phyloP scores from a whole-genome alignment of 257 asterid species.

The Apocynum venetum region DNA sequence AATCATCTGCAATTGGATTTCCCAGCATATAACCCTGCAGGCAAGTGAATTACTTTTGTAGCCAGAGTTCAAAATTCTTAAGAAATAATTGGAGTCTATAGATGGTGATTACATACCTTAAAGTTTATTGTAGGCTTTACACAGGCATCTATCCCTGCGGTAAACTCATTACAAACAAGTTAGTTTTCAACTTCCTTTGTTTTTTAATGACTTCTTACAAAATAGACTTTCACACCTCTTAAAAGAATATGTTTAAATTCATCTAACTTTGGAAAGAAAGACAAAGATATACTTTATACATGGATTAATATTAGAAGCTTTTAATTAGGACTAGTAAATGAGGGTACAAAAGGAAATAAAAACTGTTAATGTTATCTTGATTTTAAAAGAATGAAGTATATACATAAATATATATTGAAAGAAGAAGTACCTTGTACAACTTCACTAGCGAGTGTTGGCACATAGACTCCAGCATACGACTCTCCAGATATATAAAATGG shows the following conservation, averaged over 20 bases:
- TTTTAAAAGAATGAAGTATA: not conserved
- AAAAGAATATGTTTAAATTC: too few species aligned
- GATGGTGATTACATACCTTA: conserved; percentile 47
- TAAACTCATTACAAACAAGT: conserved; percentile 3
- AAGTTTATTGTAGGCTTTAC: conserved; percentile 62
- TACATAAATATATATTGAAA: not conserved
- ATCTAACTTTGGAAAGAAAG: too few species aligned
- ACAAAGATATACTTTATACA: too few species aligned
- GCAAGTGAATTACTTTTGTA: conserved; percentile 17
- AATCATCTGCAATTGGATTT: conserved; percentile 75
- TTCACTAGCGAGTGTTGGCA: conserved; percentile 83
- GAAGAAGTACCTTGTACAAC: conserved; percentile 71
- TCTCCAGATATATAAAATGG: conserved; percentile 84
- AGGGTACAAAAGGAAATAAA: too few species aligned
- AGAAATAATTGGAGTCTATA: not conserved
- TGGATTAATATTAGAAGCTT: too few species aligned
- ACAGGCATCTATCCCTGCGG: conserved; percentile 68
- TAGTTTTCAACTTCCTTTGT: not conserved
- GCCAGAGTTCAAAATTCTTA: conserved; percentile 4
- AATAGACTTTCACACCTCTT: too few species aligned
- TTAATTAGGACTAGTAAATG: too few species aligned
- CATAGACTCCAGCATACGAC: conserved; percentile 91
- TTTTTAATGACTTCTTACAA: not conserved
- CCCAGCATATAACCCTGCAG: conserved; percentile 97
- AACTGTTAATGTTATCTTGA: too few species aligned